Evolutionary conservation across 306 rosid genomes (phyloP).

Genomic region (Begonia fuchsioides): DNA sequence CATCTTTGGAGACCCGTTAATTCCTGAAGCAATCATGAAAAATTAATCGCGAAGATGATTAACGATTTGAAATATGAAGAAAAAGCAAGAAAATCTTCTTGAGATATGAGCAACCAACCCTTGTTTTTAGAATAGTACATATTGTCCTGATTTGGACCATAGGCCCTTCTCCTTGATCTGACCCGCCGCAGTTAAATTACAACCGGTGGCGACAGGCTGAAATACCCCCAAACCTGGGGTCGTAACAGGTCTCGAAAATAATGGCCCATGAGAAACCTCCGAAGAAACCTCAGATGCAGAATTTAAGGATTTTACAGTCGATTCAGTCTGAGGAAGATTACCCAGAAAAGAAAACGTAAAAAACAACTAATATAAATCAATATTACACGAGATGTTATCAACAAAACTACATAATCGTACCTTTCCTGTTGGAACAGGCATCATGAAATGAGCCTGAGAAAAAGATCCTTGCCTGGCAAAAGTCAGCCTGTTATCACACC

Average conservation of each 20-base stretch:
- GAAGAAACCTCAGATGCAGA: constrained; percentile 20
- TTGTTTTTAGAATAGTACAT: constrained; percentile 14
- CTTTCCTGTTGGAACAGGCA: constrained; percentile 36
- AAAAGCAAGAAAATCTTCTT: background rate
- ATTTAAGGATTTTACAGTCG: constrained; percentile 19
- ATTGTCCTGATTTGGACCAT: constrained; percentile 17
- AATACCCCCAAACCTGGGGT: constrained; percentile 12
- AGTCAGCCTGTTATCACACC: constrained; percentile 33
- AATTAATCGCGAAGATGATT: background rate
- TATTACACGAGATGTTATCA: background rate
- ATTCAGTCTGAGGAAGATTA: constrained; percentile 10
- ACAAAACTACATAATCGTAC: constrained; percentile 12
- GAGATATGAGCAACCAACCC: constrained; percentile 19
- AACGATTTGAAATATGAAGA: background rate
- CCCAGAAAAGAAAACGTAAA: constrained; percentile 15
- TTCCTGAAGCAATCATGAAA: constrained; percentile 16
- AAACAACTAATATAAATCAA: background rate
- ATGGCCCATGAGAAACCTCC: constrained; percentile 31
- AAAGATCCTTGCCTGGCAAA: constrained; percentile 59
- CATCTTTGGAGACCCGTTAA: constrained; percentile 66
- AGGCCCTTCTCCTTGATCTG: constrained; percentile 19
- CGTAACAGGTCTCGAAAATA: constrained; percentile 38
- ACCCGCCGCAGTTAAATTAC: constrained; percentile 21
- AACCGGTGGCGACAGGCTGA: constrained; percentile 18
- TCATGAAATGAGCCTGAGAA: constrained; percentile 48